Conservation (phyloP, 768 basidiomycete species). For the Tylopilus sp. region DNA sequence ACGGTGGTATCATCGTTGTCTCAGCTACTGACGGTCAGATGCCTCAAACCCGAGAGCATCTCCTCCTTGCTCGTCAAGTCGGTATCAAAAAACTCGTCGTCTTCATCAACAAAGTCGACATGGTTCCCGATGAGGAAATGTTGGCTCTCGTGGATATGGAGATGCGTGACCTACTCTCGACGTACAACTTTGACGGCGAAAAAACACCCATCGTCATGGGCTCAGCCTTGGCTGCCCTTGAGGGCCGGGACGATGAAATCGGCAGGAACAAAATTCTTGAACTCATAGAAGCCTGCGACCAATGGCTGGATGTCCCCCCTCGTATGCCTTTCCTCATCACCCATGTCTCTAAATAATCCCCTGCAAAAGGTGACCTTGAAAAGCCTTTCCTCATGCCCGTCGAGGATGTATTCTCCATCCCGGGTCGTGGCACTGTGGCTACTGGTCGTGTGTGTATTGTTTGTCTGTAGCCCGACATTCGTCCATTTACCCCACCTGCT, state of each 20-base stretch:
- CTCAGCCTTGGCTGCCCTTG: constrained; percentile 91
- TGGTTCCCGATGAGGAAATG: constrained; percentile 97
- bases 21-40: constrained; percentile 99
- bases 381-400: constrained; percentile 96
- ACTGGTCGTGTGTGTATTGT: constrained; percentile 74
- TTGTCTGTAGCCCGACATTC: not conserved
- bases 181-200: constrained; percentile 96
- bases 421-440: constrained; percentile 96
- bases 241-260: constrained; percentile 76
- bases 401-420: constrained; percentile 97
- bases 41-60: constrained; percentile 98
- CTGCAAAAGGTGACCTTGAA: constrained; percentile 80
- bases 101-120: constrained; percentile 99
- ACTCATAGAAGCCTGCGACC: constrained; percentile 83
- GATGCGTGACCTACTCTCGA: constrained; percentile 91
- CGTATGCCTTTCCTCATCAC: constrained; percentile 48
- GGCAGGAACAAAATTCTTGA: constrained; percentile 79
- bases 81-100: constrained; percentile 97
- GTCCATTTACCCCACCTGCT: constrained; percentile 4
- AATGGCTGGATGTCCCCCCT: constrained; percentile 90
- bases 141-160: constrained; percentile 99
- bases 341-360: not conserved
- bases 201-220: constrained; percentile 98
- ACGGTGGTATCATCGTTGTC: constrained; percentile 93
- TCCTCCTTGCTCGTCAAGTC: constrained; percentile 96